Base-by-base conservation (phyloP, 176 grass and related monocot species). In the Oryza coarctata region DNA sequence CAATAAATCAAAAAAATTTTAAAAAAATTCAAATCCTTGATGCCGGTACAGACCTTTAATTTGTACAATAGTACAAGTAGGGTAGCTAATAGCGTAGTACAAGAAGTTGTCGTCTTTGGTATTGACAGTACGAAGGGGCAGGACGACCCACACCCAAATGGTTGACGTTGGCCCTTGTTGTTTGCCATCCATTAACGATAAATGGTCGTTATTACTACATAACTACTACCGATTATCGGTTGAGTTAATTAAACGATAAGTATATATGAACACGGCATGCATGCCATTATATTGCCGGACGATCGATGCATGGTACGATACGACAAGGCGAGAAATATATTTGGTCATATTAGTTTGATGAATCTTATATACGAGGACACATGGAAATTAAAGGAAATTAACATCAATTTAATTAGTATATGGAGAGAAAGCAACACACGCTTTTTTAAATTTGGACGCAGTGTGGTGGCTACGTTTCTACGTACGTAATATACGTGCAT, bases 381-480 rank as follows among this genome's bases (percentile, higher is more conserved):
- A 75, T 52, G 61, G 29, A 50, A 3, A n/a, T n/a, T n/a, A n/a
- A 47, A 31, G 72, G 7, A 45, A 12, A 60, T 60, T n/a, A 25
- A 81, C 55, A 38, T 65, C 79, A 12, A 40, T 17, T 49, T 49
- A 49, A 23, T 27, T 0, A n/a, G 29, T 55, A 55, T 55, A 55
- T 17, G 6, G 20, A 55, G 12, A 52, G 80, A 87, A 77, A 78
- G 80, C 74, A 44, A 88, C 86, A 26, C 22, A 64, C 49, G 11
- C 49, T 71, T 87, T 76, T 64, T 40, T 8, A 57, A 57, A n/a
- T 25, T 60, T 60, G n/a, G 8, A 60, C 55, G 55, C 55, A 23
- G 52, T 70, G 29, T 71, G 29, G 65, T 66, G 52, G 58, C 65
- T 70, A 87, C 12, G 25, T 76, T 49, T 65, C 57, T 65, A 79